Evolutionary conservation across 140 eudicot species (phyloP).

Genomic region (Anethum foeniculum): DNA sequence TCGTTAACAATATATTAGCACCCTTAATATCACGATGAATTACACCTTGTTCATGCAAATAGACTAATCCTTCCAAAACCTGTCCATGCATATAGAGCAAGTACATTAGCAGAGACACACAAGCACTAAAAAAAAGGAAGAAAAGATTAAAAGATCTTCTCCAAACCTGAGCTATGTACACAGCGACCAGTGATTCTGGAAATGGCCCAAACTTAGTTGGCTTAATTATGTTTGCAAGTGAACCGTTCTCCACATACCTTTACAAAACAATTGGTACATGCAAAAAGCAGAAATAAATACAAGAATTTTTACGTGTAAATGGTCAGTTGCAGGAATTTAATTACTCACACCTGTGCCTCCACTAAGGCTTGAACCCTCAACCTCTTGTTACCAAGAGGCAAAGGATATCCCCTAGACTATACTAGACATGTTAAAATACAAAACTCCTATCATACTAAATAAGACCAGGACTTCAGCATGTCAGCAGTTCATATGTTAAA

Average conservation of each 20-base stretch:
- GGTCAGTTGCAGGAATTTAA: not conserved
- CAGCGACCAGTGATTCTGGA: slow-evolving; percentile 62
- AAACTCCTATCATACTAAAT: not conserved
- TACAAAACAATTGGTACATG: not conserved
- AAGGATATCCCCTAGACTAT: not conserved
- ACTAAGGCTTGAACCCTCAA: not conserved
- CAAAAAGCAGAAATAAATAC: not conserved
- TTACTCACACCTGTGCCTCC: not conserved
- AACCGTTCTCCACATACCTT: slow-evolving; percentile 33
- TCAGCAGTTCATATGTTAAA: slow-evolving; percentile 10
- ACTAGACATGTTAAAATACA: not conserved
- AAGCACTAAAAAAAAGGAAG: not conserved
- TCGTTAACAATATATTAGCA: slow-evolving; percentile 91
- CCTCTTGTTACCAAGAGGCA: not conserved
- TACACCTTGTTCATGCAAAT: slow-evolving; percentile 94
- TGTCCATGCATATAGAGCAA: slow-evolving; percentile 18
- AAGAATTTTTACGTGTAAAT: not conserved
- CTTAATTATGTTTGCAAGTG: slow-evolving; percentile 36
- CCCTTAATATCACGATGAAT: slow-evolving; percentile 98
- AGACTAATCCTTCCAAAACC: slow-evolving; percentile 96
- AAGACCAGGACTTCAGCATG: not conserved
- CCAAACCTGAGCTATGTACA: slow-evolving; percentile 87
- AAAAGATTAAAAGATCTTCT: not conserved
- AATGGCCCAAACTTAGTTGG: slow-evolving; percentile 34
- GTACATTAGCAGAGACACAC: slow-evolving; percentile 11